Conservation (phyloP, 176 grass and related monocot species). For the Musa acuminata region DNA sequence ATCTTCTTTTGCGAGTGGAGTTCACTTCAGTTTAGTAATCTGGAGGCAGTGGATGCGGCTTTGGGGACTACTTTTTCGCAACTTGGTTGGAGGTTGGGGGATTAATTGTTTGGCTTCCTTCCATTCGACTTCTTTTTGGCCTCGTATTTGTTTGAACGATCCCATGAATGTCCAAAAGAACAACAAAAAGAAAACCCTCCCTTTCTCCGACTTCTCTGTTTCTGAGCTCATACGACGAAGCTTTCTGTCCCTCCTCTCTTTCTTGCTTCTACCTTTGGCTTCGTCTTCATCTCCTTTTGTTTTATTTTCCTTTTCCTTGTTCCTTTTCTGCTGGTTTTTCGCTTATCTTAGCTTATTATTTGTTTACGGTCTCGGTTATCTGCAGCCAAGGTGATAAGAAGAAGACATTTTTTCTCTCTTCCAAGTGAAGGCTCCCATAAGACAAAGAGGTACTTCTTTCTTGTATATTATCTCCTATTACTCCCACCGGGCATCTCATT, state of each 20-base stretch:
- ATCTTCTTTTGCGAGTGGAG: not conserved
- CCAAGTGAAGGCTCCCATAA: too few relatives aligned
- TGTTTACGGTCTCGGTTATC: constrained; percentile 2
- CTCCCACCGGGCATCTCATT: not conserved
- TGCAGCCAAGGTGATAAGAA: not conserved
- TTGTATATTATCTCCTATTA: not conserved
- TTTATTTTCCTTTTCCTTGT: not conserved
- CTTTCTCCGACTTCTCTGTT: not conserved
- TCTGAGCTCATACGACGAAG: constrained; percentile 5
- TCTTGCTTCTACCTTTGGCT: not conserved
- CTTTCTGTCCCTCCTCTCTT: not conserved
- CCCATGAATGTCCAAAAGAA: not conserved
- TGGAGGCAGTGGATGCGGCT: not conserved
- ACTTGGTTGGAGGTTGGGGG: not conserved
- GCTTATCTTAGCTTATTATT: not conserved
- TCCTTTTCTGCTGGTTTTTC: not conserved
- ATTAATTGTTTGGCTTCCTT: not conserved
- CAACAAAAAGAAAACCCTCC: not conserved
- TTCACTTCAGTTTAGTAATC: not conserved
- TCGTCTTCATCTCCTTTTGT: not conserved
- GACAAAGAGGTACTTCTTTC: too few relatives aligned
- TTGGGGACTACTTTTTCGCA: not conserved
- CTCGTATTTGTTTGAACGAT: constrained; percentile 11
- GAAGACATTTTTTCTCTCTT: not conserved
- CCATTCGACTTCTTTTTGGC: not conserved